Evolutionary conservation across 208 protist genomes (phyloP).

Genomic region (Leptomonas seymouri): DNA sequence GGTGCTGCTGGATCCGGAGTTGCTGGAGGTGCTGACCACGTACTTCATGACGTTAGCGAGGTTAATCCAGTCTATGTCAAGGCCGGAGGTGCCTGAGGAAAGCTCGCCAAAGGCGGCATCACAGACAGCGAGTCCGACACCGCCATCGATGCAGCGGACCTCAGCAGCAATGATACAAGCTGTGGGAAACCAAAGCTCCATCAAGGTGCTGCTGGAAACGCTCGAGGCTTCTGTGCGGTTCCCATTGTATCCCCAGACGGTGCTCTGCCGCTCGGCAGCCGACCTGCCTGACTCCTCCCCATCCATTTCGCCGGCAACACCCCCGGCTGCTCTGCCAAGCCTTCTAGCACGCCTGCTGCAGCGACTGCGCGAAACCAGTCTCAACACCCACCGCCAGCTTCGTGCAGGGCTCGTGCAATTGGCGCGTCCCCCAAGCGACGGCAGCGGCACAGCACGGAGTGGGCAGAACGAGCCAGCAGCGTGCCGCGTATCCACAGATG

Average conservation of each 20-base stretch:
- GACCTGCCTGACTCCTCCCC: neutral
- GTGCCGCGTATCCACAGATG: no score
- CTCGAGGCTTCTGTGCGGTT: constrained; percentile 35
- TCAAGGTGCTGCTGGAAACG: constrained; percentile 37
- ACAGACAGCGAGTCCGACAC: neutral
- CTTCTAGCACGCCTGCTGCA: constrained; percentile 30
- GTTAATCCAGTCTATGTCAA: neutral
- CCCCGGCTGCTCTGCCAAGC: neutral
- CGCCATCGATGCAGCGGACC: neutral
- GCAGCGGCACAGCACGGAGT: no score
- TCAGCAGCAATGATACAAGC: neutral
- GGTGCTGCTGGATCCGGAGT: constrained; percentile 25
- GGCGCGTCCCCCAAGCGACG: neutral
- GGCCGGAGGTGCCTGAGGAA: neutral
- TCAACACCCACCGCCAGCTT: constrained; percentile 17
- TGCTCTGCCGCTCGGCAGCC: neutral
- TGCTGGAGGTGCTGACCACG: constrained; percentile 25
- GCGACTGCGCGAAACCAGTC: constrained; percentile 31
- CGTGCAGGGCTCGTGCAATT: constrained; percentile 8
- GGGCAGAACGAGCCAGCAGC: no score
- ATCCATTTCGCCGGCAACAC: neutral
- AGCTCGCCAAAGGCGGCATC: neutral
- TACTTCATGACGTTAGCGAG: constrained; percentile 21
- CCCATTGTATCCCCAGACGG: constrained; percentile 3
- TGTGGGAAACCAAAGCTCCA: constrained; percentile 7